Evolutionary conservation across 2,329 filamentous ascomycete species (phyloP).

Genomic region (Paraphaeosphaeria minitans): DNA sequence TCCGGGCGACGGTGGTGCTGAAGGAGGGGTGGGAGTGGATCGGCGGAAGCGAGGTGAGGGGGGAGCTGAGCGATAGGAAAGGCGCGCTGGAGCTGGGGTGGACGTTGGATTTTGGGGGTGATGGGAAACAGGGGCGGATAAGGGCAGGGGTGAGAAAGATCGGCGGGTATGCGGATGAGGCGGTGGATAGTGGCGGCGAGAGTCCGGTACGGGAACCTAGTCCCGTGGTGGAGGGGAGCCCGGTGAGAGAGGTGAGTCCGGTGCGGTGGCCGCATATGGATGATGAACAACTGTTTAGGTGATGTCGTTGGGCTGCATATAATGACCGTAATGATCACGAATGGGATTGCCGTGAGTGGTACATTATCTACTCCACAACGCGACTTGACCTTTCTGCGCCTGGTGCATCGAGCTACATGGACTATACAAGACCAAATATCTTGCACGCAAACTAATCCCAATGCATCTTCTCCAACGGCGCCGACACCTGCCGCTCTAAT

Average conservation of each 20-base stretch:
- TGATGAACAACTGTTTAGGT: neutral
- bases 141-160: slow-evolving; percentile 48
- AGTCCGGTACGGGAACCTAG: slow-evolving; percentile 10
- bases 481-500: slow-evolving; percentile 8
- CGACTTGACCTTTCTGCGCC: no score
- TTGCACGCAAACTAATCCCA: neutral
- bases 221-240: neutral
- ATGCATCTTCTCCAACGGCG: neutral
- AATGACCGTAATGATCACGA: no score
- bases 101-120: slow-evolving; percentile 50
- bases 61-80: slow-evolving; percentile 29
- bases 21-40: slow-evolving; percentile 54
- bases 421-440: neutral
- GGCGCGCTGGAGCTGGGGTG: slow-evolving; percentile 46
- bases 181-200: slow-evolving; percentile 16
- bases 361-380: no score
- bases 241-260: slow-evolving; percentile 5
- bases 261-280: slow-evolving; percentile 12
- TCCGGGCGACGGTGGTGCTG: slow-evolving; percentile 49
- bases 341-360: no score
- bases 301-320: no score
- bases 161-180: slow-evolving; percentile 24
- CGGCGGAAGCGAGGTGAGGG: slow-evolving; percentile 43
- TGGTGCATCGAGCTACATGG: no score
- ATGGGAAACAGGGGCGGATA: slow-evolving; percentile 49